phyloP scores from a whole-genome alignment of 2,329 filamentous ascomycete genomes.

The Knoxdaviesia capensis region DNA sequence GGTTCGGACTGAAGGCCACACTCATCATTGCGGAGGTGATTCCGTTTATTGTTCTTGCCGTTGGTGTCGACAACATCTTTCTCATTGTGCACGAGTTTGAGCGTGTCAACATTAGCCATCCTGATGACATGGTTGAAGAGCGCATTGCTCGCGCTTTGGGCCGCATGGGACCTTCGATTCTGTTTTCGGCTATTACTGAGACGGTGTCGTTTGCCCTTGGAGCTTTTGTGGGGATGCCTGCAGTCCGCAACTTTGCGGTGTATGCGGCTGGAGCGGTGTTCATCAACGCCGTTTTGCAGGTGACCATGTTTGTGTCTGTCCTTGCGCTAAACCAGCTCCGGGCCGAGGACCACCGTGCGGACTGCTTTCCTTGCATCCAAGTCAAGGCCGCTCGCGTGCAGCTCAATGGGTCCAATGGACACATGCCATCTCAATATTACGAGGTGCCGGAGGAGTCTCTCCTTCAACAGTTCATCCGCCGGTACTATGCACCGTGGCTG shows the following conservation, averaged over 20 bases:
- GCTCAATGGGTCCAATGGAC: constrained; percentile 36
- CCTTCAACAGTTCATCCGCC: constrained; percentile 76
- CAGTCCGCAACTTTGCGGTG: constrained; percentile 89
- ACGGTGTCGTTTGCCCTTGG: constrained; percentile 86
- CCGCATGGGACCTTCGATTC: constrained; percentile 88
- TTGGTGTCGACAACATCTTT: constrained; percentile 98
- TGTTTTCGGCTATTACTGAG: constrained; percentile 87
- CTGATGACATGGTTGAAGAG: constrained; percentile 71
- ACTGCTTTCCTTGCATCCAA: constrained; percentile 79
- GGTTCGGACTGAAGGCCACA: constrained; percentile 78
- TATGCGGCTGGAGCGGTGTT: constrained; percentile 93
- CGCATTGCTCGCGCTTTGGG: constrained; percentile 77
- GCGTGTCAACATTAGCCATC: constrained; percentile 77
- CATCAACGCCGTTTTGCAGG: constrained; percentile 90
- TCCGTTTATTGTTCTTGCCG: constrained; percentile 86
- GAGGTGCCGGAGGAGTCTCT: constrained; percentile 67
- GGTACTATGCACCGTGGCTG: constrained; percentile 65
- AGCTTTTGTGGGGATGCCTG: constrained; percentile 91
- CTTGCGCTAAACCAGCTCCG: constrained; percentile 78
- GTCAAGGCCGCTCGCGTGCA: constrained; percentile 55
- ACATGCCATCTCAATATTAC: constrained; percentile 36
- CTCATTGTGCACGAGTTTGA: constrained; percentile 97
- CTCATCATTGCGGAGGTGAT: constrained; percentile 98
- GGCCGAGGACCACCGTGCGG: constrained; percentile 72
- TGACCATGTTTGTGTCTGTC: constrained; percentile 92